A percentile compares a stretch with the other conserved stretches of the same genome.
Evolutionary conservation across 2,329 filamentous ascomycete genomes (phyloP).

Genomic region (Neoarthrinium moseri): DNA sequence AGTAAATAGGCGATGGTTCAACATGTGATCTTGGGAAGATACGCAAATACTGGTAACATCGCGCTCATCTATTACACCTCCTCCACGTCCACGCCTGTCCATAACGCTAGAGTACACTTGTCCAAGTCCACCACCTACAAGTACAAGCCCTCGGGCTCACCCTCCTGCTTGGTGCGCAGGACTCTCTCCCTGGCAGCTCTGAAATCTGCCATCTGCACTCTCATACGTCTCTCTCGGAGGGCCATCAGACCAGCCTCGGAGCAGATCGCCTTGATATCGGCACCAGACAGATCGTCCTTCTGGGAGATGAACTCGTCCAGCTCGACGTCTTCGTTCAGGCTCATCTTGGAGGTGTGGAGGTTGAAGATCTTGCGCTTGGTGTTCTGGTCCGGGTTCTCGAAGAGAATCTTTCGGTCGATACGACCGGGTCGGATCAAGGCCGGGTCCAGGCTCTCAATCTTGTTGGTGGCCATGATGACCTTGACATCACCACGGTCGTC

Average conservation of each 20-base stretch:
- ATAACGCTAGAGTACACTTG: constrained; percentile 8
- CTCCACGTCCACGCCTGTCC: no score
- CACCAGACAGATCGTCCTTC: constrained; percentile 95
- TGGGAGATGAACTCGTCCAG: constrained; percentile 97
- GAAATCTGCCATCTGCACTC: constrained; percentile 99
- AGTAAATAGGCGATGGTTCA: no score
- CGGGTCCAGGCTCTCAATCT: constrained; percentile 96
- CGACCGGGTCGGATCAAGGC: constrained; percentile 94
- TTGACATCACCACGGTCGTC: constrained; percentile 98
- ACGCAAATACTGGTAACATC: no score
- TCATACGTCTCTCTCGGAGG: constrained; percentile 91
- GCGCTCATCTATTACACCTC: no score
- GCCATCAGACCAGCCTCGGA: constrained; percentile 95
- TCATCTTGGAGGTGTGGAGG: constrained; percentile 99
- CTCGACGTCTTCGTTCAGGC: constrained; percentile 91
- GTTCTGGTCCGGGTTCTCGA: constrained; percentile 72
- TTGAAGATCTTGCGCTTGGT: constrained; percentile 98
- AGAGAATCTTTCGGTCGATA: constrained; percentile 95
- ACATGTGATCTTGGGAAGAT: no score
- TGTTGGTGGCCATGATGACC: constrained; percentile 99
- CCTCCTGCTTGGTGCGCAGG: constrained; percentile 97
- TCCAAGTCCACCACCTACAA: constrained; percentile 62
- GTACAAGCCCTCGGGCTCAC: constrained; percentile 97
- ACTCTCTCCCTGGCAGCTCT: constrained; percentile 88
- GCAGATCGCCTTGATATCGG: constrained; percentile 98